These are phyloP conservation scores for Prunus dulcis DNA, from an alignment of 306 rosid genomes.

Conservation along the genomic window DNA sequence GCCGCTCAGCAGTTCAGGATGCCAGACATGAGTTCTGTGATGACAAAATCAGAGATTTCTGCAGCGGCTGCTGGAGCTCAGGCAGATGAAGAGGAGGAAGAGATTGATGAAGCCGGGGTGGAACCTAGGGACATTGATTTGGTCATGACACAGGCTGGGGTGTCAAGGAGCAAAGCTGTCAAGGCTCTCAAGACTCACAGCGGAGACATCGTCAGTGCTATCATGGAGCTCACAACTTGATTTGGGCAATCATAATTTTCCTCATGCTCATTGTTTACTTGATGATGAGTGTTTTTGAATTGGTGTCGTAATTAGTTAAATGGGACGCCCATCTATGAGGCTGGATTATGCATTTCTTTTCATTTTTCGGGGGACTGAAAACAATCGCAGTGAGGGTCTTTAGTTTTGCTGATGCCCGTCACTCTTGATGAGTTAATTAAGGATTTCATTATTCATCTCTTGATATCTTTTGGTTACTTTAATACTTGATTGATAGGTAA, in stretches of 20 bases:
- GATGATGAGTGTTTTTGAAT: slow-evolving; percentile 30
- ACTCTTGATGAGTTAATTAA: neutral
- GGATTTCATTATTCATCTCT: neutral
- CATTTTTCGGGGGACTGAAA: slow-evolving; percentile 27
- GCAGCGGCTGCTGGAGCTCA: slow-evolving; percentile 42
- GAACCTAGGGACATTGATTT: slow-evolving; percentile 79
- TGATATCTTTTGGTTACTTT: no score
- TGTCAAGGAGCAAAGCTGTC: slow-evolving; percentile 81
- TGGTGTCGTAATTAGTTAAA: slow-evolving; percentile 15
- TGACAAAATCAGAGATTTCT: slow-evolving; percentile 53
- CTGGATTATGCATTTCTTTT: slow-evolving; percentile 20
- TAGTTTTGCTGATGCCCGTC: neutral
- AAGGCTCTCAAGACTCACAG: slow-evolving; percentile 77
- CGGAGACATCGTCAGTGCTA: slow-evolving; percentile 90
- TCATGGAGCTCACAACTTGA: slow-evolving; percentile 86
- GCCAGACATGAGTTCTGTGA: slow-evolving; percentile 70
- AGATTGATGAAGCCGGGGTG: slow-evolving; percentile 67
- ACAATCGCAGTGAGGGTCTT: slow-evolving; percentile 8
- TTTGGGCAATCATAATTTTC: neutral
- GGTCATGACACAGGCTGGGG: slow-evolving; percentile 93
- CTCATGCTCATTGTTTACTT: neutral
- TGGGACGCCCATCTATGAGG: slow-evolving; percentile 21
- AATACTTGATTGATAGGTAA: no score
- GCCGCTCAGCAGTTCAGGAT: slow-evolving; percentile 92
- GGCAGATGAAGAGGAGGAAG: slow-evolving; percentile 70